Conservation (phyloP, 768 basidiomycete species). For the Amanita exitialis region DNA sequence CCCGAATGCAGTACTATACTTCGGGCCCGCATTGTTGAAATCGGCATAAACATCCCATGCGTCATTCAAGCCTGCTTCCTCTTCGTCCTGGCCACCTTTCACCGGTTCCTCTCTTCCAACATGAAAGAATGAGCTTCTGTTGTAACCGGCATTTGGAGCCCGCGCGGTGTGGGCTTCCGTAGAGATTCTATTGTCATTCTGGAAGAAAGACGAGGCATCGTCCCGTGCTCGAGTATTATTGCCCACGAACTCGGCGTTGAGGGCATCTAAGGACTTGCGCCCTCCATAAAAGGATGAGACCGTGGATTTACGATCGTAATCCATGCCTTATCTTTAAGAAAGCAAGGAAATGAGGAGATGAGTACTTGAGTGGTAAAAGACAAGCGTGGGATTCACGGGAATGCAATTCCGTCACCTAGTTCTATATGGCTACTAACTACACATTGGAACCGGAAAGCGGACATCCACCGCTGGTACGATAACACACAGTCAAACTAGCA, state of each 20-base stretch:
- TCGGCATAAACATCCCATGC: slow-evolving; percentile 82
- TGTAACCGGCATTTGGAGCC: slow-evolving; percentile 52
- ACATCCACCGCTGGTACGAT: not conserved
- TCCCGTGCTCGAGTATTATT: slow-evolving; percentile 34
- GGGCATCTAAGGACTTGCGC: slow-evolving; percentile 50
- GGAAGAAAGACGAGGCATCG: slow-evolving; percentile 67
- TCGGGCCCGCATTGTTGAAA: slow-evolving; percentile 80
- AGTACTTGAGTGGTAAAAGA: not conserved
- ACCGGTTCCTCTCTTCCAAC: slow-evolving; percentile 67
- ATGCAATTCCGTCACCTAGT: not conserved
- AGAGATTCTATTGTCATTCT: slow-evolving; percentile 32
- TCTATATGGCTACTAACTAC: not conserved
- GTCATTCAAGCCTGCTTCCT: slow-evolving; percentile 31
- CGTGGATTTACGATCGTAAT: slow-evolving; percentile 67
- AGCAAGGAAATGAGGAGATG: not conserved
- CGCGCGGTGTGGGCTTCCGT: slow-evolving; percentile 30
- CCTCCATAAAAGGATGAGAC: slow-evolving; percentile 75
- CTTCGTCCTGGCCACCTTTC: slow-evolving; percentile 71
- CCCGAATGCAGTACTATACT: slow-evolving; percentile 59
- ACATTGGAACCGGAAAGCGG: not conserved
- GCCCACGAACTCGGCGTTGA: slow-evolving; percentile 43
- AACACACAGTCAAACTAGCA: not conserved
- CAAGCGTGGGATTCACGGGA: not conserved
- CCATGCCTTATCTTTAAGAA: slow-evolving; percentile 32
- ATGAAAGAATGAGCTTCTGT: slow-evolving; percentile 55